phyloP scores from a whole-genome alignment of 2,329 filamentous ascomycete species.

The Pseudogymnoascus sp. region DNA sequence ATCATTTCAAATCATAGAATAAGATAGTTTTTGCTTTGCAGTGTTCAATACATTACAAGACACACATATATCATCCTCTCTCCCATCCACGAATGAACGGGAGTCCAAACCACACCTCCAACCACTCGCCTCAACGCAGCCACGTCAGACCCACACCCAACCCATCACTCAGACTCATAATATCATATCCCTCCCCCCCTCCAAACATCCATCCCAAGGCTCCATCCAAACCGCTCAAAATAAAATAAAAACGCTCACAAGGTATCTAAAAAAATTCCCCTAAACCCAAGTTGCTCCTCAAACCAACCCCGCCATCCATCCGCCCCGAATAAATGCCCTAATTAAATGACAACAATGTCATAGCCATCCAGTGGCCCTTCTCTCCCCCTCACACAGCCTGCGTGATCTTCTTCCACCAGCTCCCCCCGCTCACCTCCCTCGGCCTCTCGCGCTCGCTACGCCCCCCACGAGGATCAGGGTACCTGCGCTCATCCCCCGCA shows the following conservation, averaged over 20 bases:
- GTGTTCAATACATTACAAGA: conserved; percentile 9
- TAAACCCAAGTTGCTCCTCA: conserved; percentile 1
- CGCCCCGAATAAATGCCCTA: background rate
- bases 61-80: conserved; percentile 2
- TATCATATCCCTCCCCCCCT: background rate
- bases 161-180: background rate
- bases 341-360: background rate
- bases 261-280: conserved; percentile 4
- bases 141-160: background rate
- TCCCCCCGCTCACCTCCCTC: conserved; percentile 62
- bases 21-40: background rate
- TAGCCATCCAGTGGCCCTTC: background rate
- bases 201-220: background rate
- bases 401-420: conserved; percentile 26
- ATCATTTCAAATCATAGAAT: background rate
- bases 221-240: conserved; percentile 9
- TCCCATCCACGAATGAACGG: background rate
- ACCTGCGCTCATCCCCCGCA: conserved; percentile 24
- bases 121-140: background rate
- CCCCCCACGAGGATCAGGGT: conserved; percentile 23
- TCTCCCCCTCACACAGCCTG: conserved; percentile 1
- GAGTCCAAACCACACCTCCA: background rate
- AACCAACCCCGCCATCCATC: background rate
- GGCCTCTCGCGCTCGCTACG: conserved; percentile 44
- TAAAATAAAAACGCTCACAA: conserved; percentile 5